Evolutionary conservation across 2,329 filamentous ascomycete genomes (phyloP).

Genomic region (Graphium sp.): DNA sequence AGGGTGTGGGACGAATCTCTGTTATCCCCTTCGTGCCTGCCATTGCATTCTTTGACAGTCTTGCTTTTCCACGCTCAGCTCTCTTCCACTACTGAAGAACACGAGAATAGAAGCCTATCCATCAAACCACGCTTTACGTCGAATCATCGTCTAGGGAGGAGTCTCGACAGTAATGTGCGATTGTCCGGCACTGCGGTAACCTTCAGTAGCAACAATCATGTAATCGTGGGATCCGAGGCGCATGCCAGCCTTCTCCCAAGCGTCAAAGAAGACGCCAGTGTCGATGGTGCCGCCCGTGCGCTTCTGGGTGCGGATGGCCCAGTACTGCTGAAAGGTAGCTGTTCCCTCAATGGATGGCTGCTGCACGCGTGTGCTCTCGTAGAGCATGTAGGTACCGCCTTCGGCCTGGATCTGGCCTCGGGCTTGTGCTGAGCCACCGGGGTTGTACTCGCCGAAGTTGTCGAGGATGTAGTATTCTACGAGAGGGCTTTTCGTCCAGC

Average conservation of each 20-base stretch:
- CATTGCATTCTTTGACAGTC: no score
- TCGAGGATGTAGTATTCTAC: conserved; percentile 21
- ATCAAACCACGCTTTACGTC: no score
- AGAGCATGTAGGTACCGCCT: conserved; percentile 19
- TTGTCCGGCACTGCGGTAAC: conserved; percentile 29
- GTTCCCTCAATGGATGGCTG: conserved; percentile 30
- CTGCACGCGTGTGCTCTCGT: conserved; percentile 18
- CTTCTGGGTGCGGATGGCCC: conserved; percentile 31
- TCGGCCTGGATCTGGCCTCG: conserved; percentile 17
- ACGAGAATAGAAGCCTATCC: no score
- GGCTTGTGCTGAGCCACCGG: conserved; percentile 13
- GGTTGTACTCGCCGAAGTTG: conserved; percentile 18
- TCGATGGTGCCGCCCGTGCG: conserved; percentile 31
- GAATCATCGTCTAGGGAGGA: conserved; percentile 2
- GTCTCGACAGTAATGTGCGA: conserved; percentile 25
- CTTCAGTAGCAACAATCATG: conserved; percentile 36
- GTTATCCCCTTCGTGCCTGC: no score
- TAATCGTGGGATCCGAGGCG: conserved; percentile 31
- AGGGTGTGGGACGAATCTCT: no score
- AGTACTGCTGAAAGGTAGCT: conserved; percentile 33
- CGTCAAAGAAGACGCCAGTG: conserved; percentile 31
- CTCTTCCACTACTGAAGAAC: no score
- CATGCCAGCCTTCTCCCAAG: conserved; percentile 30
- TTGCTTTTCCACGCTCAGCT: no score
- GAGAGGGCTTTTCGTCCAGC: conserved; percentile 18